phyloP scores from a whole-genome alignment of 2,329 filamentous ascomycete species.

The Diaporthe helianthi region DNA sequence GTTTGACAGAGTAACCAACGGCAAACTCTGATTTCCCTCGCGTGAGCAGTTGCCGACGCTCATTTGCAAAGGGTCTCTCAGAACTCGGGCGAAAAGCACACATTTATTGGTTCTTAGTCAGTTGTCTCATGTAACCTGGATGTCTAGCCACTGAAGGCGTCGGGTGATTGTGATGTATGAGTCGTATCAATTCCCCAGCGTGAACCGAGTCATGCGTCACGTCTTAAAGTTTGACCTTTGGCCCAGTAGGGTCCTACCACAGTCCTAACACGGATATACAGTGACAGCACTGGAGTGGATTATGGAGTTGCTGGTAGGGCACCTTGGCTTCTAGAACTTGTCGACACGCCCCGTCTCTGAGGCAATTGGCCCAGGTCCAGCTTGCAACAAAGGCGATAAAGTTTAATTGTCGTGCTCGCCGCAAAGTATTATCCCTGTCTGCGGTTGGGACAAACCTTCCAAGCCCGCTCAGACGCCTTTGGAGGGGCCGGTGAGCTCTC shows the following conservation, averaged over 20 bases:
- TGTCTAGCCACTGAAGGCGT: background rate
- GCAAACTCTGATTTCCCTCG: background rate
- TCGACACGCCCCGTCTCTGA: background rate
- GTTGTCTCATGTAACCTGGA: background rate
- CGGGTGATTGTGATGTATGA: conserved; percentile 4
- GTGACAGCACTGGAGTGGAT: background rate
- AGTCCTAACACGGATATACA: background rate
- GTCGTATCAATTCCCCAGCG: background rate
- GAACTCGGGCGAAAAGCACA: background rate
- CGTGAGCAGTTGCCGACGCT: background rate
- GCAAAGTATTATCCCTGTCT: background rate
- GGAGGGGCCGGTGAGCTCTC: background rate
- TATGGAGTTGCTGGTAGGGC: background rate
- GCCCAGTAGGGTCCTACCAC: background rate
- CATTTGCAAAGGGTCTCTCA: background rate
- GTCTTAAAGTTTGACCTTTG: conserved; percentile 8
- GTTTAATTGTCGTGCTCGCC: conserved; percentile 1
- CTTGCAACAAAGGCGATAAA: background rate
- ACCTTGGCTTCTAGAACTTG: background rate
- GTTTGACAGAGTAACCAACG: background rate
- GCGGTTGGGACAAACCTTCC: conserved; percentile 1
- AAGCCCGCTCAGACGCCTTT: conserved; percentile 5
- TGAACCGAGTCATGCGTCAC: background rate
- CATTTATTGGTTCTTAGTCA: background rate
- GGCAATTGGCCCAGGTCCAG: background rate